These are phyloP conservation scores for Vachellia collinsii DNA, from an alignment of 306 rosid genomes.

Conservation along the genomic window DNA sequence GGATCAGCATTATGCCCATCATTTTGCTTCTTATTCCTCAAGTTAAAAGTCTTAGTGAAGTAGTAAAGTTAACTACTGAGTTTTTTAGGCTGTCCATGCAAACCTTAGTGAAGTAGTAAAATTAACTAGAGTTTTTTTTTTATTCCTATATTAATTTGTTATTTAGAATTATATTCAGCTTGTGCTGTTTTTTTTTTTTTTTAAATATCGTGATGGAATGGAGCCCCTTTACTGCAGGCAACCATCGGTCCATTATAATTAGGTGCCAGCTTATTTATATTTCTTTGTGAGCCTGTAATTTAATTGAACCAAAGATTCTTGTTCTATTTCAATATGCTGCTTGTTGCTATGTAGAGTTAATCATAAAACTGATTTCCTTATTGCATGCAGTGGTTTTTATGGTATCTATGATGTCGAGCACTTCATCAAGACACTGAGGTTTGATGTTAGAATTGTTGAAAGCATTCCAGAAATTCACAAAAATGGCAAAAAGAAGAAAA, in stretches of 20 bases:
- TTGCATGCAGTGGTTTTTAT: slow-evolving; percentile 75
- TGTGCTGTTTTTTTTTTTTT: not conserved
- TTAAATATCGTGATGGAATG: not conserved
- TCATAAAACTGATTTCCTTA: slow-evolving; percentile 11
- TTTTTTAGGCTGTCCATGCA: no score
- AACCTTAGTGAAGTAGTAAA: not conserved
- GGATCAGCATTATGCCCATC: not conserved
- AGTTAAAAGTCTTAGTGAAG: not conserved
- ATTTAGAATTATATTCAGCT: slow-evolving; percentile 26
- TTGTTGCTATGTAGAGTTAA: not conserved
- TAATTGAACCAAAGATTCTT: not conserved
- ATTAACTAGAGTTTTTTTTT: no score
- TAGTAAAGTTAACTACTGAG: no score
- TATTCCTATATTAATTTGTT: not conserved
- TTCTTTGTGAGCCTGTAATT: not conserved
- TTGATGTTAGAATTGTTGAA: slow-evolving; percentile 83
- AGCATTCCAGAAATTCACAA: slow-evolving; percentile 78
- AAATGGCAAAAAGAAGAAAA: slow-evolving; percentile 84
- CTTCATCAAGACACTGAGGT: slow-evolving; percentile 75
- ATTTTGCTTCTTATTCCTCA: not conserved
- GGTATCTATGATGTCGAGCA: slow-evolving; percentile 98
- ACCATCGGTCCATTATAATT: not conserved
- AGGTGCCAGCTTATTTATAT: not conserved
- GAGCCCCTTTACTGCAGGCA: not conserved
- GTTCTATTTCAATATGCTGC: not conserved